Evolutionary conservation across 768 basidiomycete genomes (phyloP).

Genomic region (Pleurotus platypus): DNA sequence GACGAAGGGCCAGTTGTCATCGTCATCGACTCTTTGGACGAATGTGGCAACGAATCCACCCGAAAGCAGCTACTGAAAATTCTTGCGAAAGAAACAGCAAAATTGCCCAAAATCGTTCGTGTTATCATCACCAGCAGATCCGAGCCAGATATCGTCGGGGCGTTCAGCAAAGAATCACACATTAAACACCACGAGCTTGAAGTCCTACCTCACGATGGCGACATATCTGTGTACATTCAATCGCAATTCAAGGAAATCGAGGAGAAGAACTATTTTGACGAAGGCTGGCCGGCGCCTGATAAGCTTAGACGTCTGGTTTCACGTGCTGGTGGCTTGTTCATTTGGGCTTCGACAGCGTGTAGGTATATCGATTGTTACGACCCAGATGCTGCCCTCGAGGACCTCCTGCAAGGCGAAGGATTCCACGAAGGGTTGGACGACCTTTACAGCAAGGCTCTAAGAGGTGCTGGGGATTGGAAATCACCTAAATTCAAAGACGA

Average conservation of each 20-base stretch:
- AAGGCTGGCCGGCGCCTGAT: conserved; percentile 14
- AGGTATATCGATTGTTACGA: conserved; percentile 15
- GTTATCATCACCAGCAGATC: conserved; percentile 17
- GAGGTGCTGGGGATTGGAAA: conserved; percentile 2
- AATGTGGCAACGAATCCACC: conserved; percentile 13
- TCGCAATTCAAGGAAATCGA: conserved; percentile 3
- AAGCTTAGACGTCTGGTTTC: conserved; percentile 7
- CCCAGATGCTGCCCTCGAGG: conserved; percentile 5
- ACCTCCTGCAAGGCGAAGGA: conserved; percentile 1
- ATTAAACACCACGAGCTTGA: neutral
- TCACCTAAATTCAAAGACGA: neutral
- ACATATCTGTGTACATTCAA: conserved; percentile 9
- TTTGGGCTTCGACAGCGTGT: conserved; percentile 20
- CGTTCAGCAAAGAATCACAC: neutral
- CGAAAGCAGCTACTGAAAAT: conserved; percentile 11
- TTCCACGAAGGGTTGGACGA: conserved; percentile 8
- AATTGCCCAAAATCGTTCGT: conserved; percentile 13
- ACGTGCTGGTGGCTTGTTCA: conserved; percentile 16
- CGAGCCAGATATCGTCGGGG: conserved; percentile 12
- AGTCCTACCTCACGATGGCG: neutral
- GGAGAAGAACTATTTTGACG: neutral
- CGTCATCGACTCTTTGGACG: conserved; percentile 22
- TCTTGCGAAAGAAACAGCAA: conserved; percentile 9
- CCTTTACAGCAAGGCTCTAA: conserved; percentile 6
- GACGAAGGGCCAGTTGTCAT: conserved; percentile 13